phyloP scores from a whole-genome alignment of 148 eudicot genomes.

The Linanthus parryae region DNA sequence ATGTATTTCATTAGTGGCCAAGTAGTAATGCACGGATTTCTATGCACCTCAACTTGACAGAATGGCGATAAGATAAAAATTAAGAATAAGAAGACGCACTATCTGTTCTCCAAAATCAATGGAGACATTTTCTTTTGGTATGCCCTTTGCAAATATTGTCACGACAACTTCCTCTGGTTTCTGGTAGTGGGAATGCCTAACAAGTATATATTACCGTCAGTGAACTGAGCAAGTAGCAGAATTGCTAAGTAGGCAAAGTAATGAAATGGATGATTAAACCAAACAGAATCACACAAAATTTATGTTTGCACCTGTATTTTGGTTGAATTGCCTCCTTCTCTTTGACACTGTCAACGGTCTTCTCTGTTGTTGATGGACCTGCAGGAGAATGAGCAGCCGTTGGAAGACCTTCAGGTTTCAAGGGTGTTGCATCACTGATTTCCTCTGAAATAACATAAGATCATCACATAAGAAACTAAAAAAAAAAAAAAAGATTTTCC shows the following conservation, averaged over 20 bases:
- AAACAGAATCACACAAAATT: no score
- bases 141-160: conserved; percentile 20
- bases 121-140: conserved; percentile 11
- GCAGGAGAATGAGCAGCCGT: conserved; percentile 1
- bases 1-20: no score
- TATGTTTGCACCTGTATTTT: conserved; percentile 20
- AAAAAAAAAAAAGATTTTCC: no score
- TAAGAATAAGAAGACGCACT: no score
- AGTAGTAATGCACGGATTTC: no score
- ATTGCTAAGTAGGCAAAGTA: no score
- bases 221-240: no score
- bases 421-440: not conserved
- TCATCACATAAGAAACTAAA: not conserved
- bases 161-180: conserved; percentile 20
- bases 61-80: no score
- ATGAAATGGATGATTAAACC: no score
- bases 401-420: conserved; percentile 5
- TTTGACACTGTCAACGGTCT: conserved; percentile 1
- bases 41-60: no score
- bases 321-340: conserved; percentile 11
- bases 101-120: conserved; percentile 17
- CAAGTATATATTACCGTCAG: no score
- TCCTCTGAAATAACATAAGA: conserved; percentile 9
- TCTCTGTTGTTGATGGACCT: conserved; percentile 1
- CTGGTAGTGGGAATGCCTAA: conserved; percentile 19